Evolutionary conservation across 2,329 filamentous ascomycete species (phyloP), one percentile per base, ranked within the genome.

Genomic region (Ascochyta fabae): DNA sequence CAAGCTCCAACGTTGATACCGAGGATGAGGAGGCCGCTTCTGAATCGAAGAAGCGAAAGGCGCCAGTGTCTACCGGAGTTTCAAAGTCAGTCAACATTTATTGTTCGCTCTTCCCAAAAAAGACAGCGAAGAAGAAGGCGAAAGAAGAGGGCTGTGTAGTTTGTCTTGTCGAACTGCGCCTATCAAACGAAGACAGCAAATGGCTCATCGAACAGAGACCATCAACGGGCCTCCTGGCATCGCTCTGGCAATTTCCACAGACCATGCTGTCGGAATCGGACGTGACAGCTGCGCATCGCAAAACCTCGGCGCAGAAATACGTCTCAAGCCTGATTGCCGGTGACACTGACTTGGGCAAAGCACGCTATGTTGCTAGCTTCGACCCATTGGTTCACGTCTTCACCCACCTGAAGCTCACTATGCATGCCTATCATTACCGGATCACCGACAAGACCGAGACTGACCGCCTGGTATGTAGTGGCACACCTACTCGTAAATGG

Each of bases 141-240:
- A 61, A 66, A 6, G 72, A 75, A 38, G 67, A 74, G 51, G 67
- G 72, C 7, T 71, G 67, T 39, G 60, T 67, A 1, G 71, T 76
- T 2, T 75, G 73, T 40, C 58, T 76, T 7, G 50, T 75, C 36
- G 66, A 72, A 46, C 42, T 64, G 12, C 26, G 39, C 27, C 22
- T 42, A 6, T 24, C 53, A 12, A 48, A 60, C 12, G 58, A 57
- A 0, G 45, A 44, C 3, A 68, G 64, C 48, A 70, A 67, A 41
- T 76, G 68, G 67, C 59, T 76, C 3, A 74, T 75, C 27, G 71
- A 75, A 44, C 69, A 76, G 41, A 60, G 73, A 39, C 73, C 73
- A 12, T 68, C 67, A 8, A 75, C 38, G 62, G 67, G 67, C 26
- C 62, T 71, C 6, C 56, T 70, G 8, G 67, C 66, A 42, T 70